These are phyloP conservation scores for Knoxia roxburghii DNA, from an alignment of 257 asterid genomes.

Conservation along the genomic window DNA sequence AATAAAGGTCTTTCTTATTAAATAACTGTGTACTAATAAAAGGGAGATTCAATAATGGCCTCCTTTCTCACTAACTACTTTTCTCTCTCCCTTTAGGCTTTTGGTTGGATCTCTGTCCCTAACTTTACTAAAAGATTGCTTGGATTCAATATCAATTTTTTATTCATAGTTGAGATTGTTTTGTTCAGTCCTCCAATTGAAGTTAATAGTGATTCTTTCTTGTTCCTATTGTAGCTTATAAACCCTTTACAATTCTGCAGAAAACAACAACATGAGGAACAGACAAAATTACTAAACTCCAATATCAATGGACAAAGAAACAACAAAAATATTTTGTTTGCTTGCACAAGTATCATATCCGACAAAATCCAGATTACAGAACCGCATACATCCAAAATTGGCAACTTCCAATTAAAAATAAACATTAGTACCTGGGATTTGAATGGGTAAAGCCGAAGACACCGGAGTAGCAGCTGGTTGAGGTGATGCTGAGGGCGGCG, in stretches of 20 bases:
- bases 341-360: constrained; percentile 15
- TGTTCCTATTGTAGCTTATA: constrained; percentile 24
- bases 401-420: constrained; percentile 16
- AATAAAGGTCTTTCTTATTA: constrained; percentile 20
- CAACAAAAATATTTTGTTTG: constrained; percentile 25
- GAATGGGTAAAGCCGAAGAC: constrained; percentile 36
- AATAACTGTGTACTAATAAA: constrained; percentile 26
- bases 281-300: constrained; percentile 47
- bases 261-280: constrained; percentile 45
- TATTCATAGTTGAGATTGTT: constrained; percentile 14
- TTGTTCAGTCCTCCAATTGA: constrained; percentile 14
- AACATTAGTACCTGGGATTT: constrained; percentile 68
- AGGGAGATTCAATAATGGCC: constrained; percentile 25
- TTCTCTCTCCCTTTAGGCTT: constrained; percentile 29
- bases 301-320: constrained; percentile 31
- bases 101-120: constrained; percentile 31
- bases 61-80: constrained; percentile 22
- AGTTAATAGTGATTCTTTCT: constrained; percentile 22
- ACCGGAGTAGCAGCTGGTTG: constrained; percentile 19
- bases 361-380: constrained; percentile 31
- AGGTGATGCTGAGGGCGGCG: constrained; percentile 19
- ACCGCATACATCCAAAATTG: constrained; percentile 15
- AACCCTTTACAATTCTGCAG: constrained; percentile 28
- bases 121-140: constrained; percentile 35
- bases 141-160: constrained; percentile 30